phyloP scores from a whole-genome alignment of 768 basidiomycete species.

The Boletus rubroflammeus region DNA sequence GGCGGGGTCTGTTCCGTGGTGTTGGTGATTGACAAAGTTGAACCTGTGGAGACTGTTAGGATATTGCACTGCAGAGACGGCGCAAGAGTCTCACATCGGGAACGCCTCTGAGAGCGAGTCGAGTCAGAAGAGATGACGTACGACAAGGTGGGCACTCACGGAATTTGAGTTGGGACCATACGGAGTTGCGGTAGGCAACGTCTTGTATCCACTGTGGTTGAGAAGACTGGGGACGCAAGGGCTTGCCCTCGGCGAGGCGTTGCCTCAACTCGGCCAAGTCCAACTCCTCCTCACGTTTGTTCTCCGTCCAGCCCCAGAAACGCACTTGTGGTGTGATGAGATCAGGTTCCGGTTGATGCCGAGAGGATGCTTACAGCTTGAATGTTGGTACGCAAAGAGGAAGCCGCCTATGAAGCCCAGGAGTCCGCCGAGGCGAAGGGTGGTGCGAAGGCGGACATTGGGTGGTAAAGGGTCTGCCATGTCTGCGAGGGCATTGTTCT shows the following conservation, averaged over 20 bases:
- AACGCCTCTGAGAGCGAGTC: conserved; percentile 49
- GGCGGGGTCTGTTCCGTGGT: conserved; percentile 80
- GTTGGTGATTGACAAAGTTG: conserved; percentile 89
- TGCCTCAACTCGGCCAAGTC: conserved; percentile 79
- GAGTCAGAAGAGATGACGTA: conserved; percentile 7
- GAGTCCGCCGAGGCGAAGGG: conserved; percentile 57
- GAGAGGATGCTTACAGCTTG: conserved; percentile 58
- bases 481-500: conserved; percentile 31
- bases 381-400: conserved; percentile 88
- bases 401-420: conserved; percentile 91
- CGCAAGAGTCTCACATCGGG: conserved; percentile 57
- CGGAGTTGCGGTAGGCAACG: conserved; percentile 83
- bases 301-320: conserved; percentile 96
- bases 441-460: conserved; percentile 36
- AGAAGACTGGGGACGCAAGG: conserved; percentile 80
- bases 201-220: conserved; percentile 85
- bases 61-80: not conserved
- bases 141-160: conserved; percentile 44
- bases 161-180: conserved; percentile 91
- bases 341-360: conserved; percentile 5
- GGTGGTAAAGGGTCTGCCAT: conserved; percentile 42
- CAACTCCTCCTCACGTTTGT: conserved; percentile 72
- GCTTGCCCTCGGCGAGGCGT: conserved; percentile 71
- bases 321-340: conserved; percentile 50
- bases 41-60: conserved; percentile 55